Conservation (phyloP, 2,329 filamentous ascomycete species). For the Tolypocladium paradoxum region DNA sequence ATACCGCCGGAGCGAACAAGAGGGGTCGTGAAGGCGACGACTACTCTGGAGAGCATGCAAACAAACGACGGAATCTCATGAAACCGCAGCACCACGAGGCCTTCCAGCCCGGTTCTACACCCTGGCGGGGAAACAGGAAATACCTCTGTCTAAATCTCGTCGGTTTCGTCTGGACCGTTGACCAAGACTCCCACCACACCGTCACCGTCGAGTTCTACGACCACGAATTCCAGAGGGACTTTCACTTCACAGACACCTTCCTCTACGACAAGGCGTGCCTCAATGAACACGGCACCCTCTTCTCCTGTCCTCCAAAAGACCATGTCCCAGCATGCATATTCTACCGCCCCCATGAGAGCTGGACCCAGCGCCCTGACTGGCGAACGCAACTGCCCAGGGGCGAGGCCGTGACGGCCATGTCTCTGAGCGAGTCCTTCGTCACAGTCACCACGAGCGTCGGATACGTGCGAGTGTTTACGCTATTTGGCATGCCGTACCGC, state of each 20-base stretch:
- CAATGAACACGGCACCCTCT: constrained; percentile 73
- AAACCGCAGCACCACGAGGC: constrained; percentile 65
- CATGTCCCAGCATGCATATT: constrained; percentile 71
- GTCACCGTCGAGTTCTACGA: constrained; percentile 98
- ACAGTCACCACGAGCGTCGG: constrained; percentile 78
- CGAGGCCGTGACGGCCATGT: constrained; percentile 81
- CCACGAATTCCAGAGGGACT: constrained; percentile 80
- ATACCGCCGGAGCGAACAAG: constrained; percentile 50
- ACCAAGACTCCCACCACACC: constrained; percentile 87
- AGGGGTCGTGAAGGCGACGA: constrained; percentile 43
- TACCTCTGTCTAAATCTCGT: constrained; percentile 90
- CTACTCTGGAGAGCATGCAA: constrained; percentile 28
- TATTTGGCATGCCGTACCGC: constrained; percentile 81
- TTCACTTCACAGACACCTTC: constrained; percentile 95
- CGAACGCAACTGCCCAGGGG: constrained; percentile 74
- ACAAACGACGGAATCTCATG: constrained; percentile 38
- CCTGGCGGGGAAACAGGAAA: constrained; percentile 88
- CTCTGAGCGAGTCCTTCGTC: constrained; percentile 81
- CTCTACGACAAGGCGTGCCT: constrained; percentile 94
- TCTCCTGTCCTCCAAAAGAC: constrained; percentile 64
- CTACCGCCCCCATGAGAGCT: constrained; percentile 93
- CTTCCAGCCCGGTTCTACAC: constrained; percentile 90
- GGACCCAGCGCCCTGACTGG: constrained; percentile 88
- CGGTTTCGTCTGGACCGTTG: constrained; percentile 93
- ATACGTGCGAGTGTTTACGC: constrained; percentile 85